Conservation (phyloP, 2,329 filamentous ascomycete species). For the Fusarium abutilonis region DNA sequence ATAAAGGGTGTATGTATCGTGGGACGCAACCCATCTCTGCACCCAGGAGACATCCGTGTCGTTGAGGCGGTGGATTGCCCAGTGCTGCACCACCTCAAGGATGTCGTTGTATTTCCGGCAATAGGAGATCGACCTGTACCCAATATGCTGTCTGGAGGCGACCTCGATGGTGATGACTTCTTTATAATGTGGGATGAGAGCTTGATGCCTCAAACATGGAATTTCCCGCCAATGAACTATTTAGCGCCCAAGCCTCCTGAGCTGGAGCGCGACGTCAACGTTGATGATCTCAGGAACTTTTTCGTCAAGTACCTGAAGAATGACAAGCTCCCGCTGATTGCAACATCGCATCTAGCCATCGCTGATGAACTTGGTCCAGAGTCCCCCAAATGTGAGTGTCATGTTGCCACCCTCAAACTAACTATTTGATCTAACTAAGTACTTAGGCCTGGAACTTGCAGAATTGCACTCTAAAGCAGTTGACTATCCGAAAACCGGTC, state of each 20-base stretch:
- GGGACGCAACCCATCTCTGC: constrained; percentile 91
- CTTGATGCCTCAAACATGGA: constrained; percentile 76
- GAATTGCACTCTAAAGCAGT: constrained; percentile 89
- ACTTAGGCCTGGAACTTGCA: constrained; percentile 72
- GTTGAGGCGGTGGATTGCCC: constrained; percentile 83
- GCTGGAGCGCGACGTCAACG: constrained; percentile 70
- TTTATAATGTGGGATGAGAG: constrained; percentile 89
- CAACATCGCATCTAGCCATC: constrained; percentile 80
- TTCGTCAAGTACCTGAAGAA: constrained; percentile 95
- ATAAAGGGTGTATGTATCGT: constrained; percentile 83
- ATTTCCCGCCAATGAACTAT: constrained; percentile 82
- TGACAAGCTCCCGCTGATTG: constrained; percentile 81
- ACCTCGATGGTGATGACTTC: constrained; percentile 96
- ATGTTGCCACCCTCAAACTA: background rate
- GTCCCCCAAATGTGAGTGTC: constrained; percentile 68
- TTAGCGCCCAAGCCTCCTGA: constrained; percentile 64
- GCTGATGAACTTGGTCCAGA: constrained; percentile 78
- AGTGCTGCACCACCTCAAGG: constrained; percentile 77
- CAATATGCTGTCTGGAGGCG: constrained; percentile 95
- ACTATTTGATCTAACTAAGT: constrained; percentile 3
- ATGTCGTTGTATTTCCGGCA: constrained; percentile 89
- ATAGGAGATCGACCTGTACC: constrained; percentile 85
- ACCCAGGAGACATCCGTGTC: constrained; percentile 90
- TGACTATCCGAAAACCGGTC: constrained; percentile 92
- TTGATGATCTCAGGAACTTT: constrained; percentile 81